Evolutionary conservation across 2,329 filamentous ascomycete species (phyloP).

Genomic region (Coccinonectria pachysandricola): DNA sequence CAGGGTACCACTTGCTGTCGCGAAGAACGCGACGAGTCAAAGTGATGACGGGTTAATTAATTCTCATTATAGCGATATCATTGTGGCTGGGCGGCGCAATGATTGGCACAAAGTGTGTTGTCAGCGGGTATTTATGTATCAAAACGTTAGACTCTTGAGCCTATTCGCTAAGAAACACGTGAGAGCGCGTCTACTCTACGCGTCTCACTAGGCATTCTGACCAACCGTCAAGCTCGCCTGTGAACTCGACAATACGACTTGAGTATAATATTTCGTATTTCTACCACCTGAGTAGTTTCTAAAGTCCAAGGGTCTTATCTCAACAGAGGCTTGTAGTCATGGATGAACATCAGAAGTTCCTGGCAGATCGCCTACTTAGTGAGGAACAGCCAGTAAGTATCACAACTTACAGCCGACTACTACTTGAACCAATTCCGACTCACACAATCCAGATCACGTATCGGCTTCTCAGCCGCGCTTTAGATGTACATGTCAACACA

Average conservation of each 20-base stretch:
- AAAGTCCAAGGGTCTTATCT: too few species aligned
- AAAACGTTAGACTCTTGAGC: background rate
- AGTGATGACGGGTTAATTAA: too few species aligned
- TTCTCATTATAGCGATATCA: constrained; percentile 3
- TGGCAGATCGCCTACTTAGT: constrained; percentile 65
- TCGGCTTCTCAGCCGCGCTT: constrained; percentile 67
- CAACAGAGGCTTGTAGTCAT: too few species aligned
- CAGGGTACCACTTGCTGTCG: constrained; percentile 8
- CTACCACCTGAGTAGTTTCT: too few species aligned
- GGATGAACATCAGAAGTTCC: constrained; percentile 58
- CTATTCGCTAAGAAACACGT: constrained; percentile 19
- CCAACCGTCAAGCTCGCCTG: constrained; percentile 1
- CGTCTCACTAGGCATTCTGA: too few species aligned
- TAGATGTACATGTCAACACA: constrained; percentile 74
- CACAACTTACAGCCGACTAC: too few species aligned
- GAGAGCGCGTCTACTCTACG: constrained; percentile 22
- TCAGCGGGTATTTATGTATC: constrained; percentile 1
- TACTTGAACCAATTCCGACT: too few species aligned
- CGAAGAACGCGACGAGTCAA: constrained; percentile 18
- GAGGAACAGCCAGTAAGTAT: constrained; percentile 59
- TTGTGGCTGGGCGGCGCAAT: too few species aligned
- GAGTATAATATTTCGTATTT: too few species aligned
- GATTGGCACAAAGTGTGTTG: too few species aligned
- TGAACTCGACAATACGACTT: too few species aligned
- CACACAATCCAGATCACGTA: constrained; percentile 62